Evolutionary conservation across 352 stramenopile species (phyloP), one percentile per base, ranked within the genome.

Genomic region (Phytophthora brassicae): DNA sequence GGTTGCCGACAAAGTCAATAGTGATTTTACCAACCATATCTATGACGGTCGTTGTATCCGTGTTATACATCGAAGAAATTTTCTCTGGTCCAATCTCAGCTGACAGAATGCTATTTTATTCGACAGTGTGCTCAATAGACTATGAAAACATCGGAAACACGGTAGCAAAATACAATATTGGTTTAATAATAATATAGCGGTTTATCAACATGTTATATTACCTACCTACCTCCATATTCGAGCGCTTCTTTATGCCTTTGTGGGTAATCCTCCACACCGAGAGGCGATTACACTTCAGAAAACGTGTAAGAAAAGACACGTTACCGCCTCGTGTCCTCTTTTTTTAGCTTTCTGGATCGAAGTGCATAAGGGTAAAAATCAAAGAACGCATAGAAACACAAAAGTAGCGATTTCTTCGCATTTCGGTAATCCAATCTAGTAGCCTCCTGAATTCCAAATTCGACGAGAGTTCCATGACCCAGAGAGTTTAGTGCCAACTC

Each of bases 1-100:
- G 16, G n/a, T 47, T 48, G 4, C 50, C 50, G 4, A 42, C 23
- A 13, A 58, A 64, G n/a, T 53, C 56, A 14, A 65, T 43, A 3
- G 48, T 65, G n/a, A 41, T 65, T 6, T 59, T 59, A 14, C 47
- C 47, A 2, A n/a, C 36, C 29, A 65, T 65, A 24, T 55, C 47
- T 4, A 65, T 65, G 35, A 59, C 28, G 11, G 48, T 29, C 6
- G 48, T 65, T 59, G 49, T 24, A 9, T 59, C 48, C 39, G 59
- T 65, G 28, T 65, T 66, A 13, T 44, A 55, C 4, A 60, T 20
- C 17, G 41, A 17, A 6, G n/a, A 29, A 17, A 50, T 17, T 42
- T 60, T 65, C 3, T 9, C 23, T 17, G 24, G 22, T 1, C 47
- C 41, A 12, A 8, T 1, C 12, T 53, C 28, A 9, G 23, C 1